These are phyloP conservation scores for Collybia sordida DNA, from an alignment of 768 basidiomycete genomes.

Conservation along the genomic window DNA sequence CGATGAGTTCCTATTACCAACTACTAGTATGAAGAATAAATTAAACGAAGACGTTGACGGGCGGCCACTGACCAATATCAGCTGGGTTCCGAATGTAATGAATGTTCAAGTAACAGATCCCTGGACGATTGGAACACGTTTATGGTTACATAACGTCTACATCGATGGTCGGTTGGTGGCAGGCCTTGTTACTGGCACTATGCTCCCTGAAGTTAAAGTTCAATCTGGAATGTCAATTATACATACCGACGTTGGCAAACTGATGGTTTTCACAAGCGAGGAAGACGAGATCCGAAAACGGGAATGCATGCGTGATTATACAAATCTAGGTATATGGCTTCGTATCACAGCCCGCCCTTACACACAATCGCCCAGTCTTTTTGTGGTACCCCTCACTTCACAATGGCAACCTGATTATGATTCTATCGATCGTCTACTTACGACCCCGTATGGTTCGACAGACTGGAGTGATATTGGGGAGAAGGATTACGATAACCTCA, in stretches of 20 bases:
- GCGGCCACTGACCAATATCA: conserved; percentile 37
- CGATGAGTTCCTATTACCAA: conserved; percentile 79
- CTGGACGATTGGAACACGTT: conserved; percentile 53
- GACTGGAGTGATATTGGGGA: conserved; percentile 59
- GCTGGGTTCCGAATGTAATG: conserved; percentile 52
- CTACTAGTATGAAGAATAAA: conserved; percentile 48
- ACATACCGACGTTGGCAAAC: conserved; percentile 26
- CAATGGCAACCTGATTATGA: conserved; percentile 55
- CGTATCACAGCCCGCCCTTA: conserved; percentile 62
- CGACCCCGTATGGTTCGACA: conserved; percentile 45
- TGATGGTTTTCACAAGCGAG: conserved; percentile 35
- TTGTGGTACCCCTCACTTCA: conserved; percentile 63
- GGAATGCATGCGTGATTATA: conserved; percentile 63
- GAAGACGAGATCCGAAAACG: conserved; percentile 48
- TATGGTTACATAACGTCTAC: conserved; percentile 65
- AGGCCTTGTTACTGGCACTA: conserved; percentile 68
- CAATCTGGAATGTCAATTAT: conserved; percentile 32
- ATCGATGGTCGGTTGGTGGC: conserved; percentile 50
- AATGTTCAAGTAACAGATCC: conserved; percentile 63
- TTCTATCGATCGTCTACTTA: conserved; percentile 49
- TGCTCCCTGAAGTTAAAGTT: conserved; percentile 48
- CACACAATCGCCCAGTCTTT: conserved; percentile 51
- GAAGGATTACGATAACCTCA: conserved; percentile 43
- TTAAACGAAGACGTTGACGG: conserved; percentile 57
- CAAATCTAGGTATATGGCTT: conserved; percentile 58